A percentile compares a stretch with the other conserved stretches of the same genome.
phyloP scores from a whole-genome alignment of 257 asterid genomes.

The Cynanchum wilfordii region DNA sequence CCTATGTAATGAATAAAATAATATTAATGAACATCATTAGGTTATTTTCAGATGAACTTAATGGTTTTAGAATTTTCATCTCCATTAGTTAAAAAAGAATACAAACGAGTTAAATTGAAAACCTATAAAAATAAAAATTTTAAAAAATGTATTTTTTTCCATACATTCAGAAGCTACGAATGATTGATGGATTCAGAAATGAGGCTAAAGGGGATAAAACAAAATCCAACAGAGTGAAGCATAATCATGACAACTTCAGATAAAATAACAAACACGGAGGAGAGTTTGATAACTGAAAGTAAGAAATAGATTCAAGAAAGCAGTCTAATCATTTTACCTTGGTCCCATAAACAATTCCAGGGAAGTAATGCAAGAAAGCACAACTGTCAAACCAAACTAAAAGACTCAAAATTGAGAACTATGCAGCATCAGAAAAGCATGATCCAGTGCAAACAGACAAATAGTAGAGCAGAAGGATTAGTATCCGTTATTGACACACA shows the following conservation, averaged over 20 bases:
- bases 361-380: not conserved
- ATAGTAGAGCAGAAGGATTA: constrained; percentile 16
- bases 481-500: not conserved
- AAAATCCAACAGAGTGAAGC: not conserved
- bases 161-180: not conserved
- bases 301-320: not conserved
- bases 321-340: not conserved
- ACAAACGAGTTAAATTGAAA: not conserved
- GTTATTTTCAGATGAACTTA: not conserved
- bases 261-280: constrained; percentile 12
- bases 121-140: not conserved
- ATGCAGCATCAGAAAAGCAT: constrained; percentile 16
- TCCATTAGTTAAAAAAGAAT: not conserved
- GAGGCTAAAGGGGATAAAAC: not conserved
- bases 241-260: constrained; percentile 1
- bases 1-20: not conserved
- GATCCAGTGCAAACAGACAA: not conserved
- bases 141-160: not conserved
- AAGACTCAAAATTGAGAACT: constrained; percentile 4
- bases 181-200: not conserved
- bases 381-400: constrained; percentile 4
- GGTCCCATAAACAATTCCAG: not conserved
- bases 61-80: not conserved
- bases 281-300: not conserved
- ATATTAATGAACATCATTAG: not conserved